Conservation (phyloP, 1,284 basidiomycete species). For the Grifola frondosa region DNA sequence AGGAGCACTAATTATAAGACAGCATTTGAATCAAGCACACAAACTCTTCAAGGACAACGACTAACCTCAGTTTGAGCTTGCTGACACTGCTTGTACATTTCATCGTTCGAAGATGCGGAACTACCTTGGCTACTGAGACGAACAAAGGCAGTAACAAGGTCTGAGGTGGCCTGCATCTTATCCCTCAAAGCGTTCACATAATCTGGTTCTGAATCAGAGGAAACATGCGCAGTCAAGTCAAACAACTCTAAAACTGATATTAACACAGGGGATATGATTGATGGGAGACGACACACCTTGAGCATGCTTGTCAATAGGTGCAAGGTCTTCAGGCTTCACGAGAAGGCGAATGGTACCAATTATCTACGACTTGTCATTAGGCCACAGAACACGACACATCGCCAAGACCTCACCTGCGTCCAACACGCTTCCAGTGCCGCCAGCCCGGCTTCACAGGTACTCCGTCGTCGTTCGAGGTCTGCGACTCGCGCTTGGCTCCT, state of each 20-base stretch:
- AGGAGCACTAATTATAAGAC: constrained; percentile 44
- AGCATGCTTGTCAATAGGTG: constrained; percentile 42
- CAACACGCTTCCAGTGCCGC: constrained; percentile 87
- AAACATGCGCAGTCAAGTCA: constrained; percentile 53
- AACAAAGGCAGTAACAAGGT: constrained; percentile 59
- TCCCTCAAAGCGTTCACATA: constrained; percentile 51
- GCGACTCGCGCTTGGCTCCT: constrained; percentile 66
- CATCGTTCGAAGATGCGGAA: constrained; percentile 34
- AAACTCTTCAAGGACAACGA: constrained; percentile 3
- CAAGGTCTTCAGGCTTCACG: constrained; percentile 53
- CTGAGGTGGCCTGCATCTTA: constrained; percentile 59
- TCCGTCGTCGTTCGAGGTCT: constrained; percentile 73
- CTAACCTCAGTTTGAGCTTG: constrained; percentile 60
- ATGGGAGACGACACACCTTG: constrained; percentile 37
- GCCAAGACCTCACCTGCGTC: constrained; percentile 64
- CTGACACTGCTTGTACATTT: constrained; percentile 47
- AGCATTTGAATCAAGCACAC: neutral
- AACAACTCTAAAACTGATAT: constrained; percentile 37
- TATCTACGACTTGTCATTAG: constrained; percentile 43
- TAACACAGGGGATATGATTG: constrained; percentile 7
- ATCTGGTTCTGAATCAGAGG: constrained; percentile 44
- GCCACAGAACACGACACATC: constrained; percentile 4
- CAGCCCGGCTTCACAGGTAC: constrained; percentile 74
- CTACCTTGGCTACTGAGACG: constrained; percentile 40
- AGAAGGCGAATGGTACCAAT: constrained; percentile 67